These are phyloP conservation scores for Filosporella fistucella DNA, from an alignment of 495 filamentous ascomycete genomes.

Conservation along the genomic window DNA sequence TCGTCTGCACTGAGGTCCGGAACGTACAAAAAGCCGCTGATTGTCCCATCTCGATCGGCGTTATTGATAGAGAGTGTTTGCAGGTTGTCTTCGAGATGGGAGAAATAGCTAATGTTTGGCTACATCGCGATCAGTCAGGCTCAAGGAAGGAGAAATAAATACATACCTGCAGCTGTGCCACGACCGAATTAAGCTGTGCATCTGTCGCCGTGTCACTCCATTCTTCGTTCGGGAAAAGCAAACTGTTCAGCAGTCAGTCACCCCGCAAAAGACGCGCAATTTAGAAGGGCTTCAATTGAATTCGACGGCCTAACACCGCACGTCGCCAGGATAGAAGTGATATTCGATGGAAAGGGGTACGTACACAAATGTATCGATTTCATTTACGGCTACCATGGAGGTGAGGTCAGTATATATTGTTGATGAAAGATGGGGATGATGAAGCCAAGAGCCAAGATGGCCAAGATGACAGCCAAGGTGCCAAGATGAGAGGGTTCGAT, in stretches of 20 bases:
- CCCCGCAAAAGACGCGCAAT: neutral
- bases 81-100: slow-evolving; percentile 53
- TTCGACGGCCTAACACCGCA: neutral
- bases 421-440: neutral
- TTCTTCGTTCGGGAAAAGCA: slow-evolving; percentile 21
- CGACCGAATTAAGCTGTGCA: slow-evolving; percentile 1
- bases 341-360: slow-evolving; percentile 5
- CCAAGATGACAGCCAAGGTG: slow-evolving; percentile 7
- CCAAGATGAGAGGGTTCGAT: neutral
- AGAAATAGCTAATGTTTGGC: slow-evolving; percentile 61
- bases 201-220: slow-evolving; percentile 12
- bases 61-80: slow-evolving; percentile 66
- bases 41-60: slow-evolving; percentile 45
- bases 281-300: neutral
- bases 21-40: slow-evolving; percentile 78
- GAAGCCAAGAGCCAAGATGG: slow-evolving; percentile 11
- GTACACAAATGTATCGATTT: slow-evolving; percentile 21
- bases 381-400: slow-evolving; percentile 16
- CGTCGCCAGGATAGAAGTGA: neutral
- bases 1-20: slow-evolving; percentile 56
- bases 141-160: neutral
- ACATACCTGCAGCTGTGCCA: slow-evolving; percentile 20
- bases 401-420: slow-evolving; percentile 4
- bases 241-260: slow-evolving; percentile 8
- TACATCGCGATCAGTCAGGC: slow-evolving; percentile 24